Evolutionary conservation across 2,329 filamentous ascomycete genomes (phyloP), one percentile per base, ranked within the genome.

Genomic region (Exophiala sp.): DNA sequence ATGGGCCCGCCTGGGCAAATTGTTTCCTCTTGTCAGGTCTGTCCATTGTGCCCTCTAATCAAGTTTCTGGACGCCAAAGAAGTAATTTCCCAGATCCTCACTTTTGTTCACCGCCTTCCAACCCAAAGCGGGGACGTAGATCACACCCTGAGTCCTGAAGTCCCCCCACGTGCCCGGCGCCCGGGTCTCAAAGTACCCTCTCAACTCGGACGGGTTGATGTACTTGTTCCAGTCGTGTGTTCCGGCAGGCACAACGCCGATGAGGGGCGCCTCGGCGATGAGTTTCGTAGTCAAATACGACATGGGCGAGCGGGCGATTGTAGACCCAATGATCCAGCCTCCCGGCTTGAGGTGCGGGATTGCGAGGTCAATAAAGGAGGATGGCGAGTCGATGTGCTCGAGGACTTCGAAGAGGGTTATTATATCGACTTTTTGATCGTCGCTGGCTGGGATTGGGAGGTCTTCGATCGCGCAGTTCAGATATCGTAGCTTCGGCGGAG

Each of bases 181-280:
- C 51, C 72, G 66, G 55, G 69, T 66, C 35, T 69, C 67, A 18
- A 66, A 68, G 35, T 68, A 62, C 12, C 60, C 67, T 62, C 72
- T 68, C 67, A 95, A 70, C 77, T 97, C 92, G 11, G 82, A 77
- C 60, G 89, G 88, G 67, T 96, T 94, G 62, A 99, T 86, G 73
- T 97, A 99, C 75, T 97, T 95, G 59, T 79, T 79, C 94, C 94
- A 99, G 70, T 96, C 91, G 73, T 99, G 94, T 43, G 94, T 99
- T 1, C 94, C 94, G 60, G 82, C 83, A 8, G 94, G 94, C 52
- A 99, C 94, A 57, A 97, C 89, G 4, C 88, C 79, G 35, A 76
- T 68, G 3, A 74, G 67, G 65, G 54, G 96, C 68, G 73, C 89
- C 74, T 99, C 94, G 0, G 94, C 94, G 59, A 96, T 79, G 20